phyloP scores from a whole-genome alignment of 1,139 yeast genomes.

The Scheffersomyces segobiensis region DNA sequence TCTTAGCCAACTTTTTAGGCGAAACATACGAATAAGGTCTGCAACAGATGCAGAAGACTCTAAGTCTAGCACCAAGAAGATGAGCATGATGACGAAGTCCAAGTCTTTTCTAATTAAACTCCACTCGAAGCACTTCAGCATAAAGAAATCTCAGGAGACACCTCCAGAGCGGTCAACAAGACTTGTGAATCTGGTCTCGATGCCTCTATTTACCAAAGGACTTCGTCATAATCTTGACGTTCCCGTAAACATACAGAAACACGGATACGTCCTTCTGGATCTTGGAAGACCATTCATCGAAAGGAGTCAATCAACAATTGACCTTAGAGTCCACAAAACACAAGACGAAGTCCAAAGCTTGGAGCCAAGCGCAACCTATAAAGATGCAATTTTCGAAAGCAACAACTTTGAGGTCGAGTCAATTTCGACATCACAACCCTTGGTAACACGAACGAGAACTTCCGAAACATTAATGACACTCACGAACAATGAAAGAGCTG shows the following conservation, averaged over 20 bases:
- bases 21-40: neutral
- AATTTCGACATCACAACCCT: neutral
- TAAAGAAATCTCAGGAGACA: neutral
- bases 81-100: neutral
- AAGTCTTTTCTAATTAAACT: neutral
- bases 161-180: neutral
- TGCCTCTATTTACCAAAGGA: neutral
- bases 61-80: neutral
- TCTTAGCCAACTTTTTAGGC: neutral
- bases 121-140: neutral
- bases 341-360: neutral
- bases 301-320: neutral
- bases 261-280: neutral
- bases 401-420: neutral
- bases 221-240: neutral
- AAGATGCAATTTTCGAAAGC: neutral
- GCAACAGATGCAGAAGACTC: neutral
- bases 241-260: neutral
- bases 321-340: neutral
- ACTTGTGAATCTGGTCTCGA: neutral
- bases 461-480: neutral
- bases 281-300: neutral
- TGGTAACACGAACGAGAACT: neutral
- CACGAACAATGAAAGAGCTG: neutral
- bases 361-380: neutral